phyloP scores from a whole-genome alignment of 2,329 filamentous ascomycete genomes.

The Colletotrichum gigasporum region DNA sequence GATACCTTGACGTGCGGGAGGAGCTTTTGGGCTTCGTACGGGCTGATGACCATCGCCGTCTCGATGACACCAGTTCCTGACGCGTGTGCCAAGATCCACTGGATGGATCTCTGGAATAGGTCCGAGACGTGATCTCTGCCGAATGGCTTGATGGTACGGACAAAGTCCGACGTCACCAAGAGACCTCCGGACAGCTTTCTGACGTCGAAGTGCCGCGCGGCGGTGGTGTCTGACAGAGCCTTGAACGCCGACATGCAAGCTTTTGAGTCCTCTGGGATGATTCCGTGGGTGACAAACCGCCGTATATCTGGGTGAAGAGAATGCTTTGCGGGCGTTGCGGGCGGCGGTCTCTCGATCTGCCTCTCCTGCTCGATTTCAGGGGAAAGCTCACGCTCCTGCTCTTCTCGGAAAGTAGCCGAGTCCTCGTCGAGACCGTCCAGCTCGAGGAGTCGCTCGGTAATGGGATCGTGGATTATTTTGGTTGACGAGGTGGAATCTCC shows the following conservation, averaged over 20 bases:
- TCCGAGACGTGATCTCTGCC: conserved; percentile 43
- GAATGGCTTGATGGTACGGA: conserved; percentile 48
- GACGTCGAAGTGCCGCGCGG: conserved; percentile 43
- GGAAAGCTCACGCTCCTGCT: conserved; percentile 74
- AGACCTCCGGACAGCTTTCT: conserved; percentile 49
- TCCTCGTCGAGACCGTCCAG: conserved; percentile 44
- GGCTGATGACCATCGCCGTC: conserved; percentile 62
- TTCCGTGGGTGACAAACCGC: conserved; percentile 49
- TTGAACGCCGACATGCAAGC: conserved; percentile 57
- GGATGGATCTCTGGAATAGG: conserved; percentile 59
- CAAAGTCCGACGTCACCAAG: conserved; percentile 61
- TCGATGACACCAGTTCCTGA: not conserved
- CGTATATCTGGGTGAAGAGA: conserved; percentile 52
- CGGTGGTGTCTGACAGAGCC: conserved; percentile 50
- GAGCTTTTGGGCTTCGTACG: conserved; percentile 66
- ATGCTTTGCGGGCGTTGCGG: conserved; percentile 51
- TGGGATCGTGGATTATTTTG: not conserved
- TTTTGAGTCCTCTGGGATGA: conserved; percentile 34
- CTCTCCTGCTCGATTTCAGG: conserved; percentile 71
- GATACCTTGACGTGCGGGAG: conserved; percentile 48
- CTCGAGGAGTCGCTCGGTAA: conserved; percentile 43
- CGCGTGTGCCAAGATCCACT: conserved; percentile 59
- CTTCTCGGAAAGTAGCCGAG: conserved; percentile 61
- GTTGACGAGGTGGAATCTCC: not conserved
- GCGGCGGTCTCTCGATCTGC: conserved; percentile 59